Conservation (phyloP, 768 basidiomycete species). For the Cystobasidium ongulense region DNA sequence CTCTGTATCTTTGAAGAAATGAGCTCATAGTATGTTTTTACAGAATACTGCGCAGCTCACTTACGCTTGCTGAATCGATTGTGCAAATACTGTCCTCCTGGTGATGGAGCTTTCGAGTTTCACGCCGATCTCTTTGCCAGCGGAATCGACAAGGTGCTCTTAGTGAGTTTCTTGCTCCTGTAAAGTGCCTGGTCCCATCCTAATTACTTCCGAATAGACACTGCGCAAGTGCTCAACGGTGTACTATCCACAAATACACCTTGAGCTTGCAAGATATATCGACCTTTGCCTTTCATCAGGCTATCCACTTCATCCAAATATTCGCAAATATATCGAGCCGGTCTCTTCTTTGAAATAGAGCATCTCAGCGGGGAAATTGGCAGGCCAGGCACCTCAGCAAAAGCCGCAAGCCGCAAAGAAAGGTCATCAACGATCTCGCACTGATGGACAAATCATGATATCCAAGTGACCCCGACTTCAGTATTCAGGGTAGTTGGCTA, state of each 20-base stretch:
- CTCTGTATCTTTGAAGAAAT: neutral
- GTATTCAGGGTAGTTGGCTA: neutral
- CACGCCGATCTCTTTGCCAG: conserved; percentile 81
- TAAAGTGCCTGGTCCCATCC: neutral
- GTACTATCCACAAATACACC: conserved; percentile 89
- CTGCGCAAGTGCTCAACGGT: conserved; percentile 87
- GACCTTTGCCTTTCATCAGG: conserved; percentile 12
- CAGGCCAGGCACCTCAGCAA: neutral
- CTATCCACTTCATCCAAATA: conserved; percentile 22
- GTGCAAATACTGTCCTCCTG: conserved; percentile 59
- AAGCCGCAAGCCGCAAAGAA: neutral
- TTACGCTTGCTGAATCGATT: conserved; percentile 77
- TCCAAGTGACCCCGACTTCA: neutral
- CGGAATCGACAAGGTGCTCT: conserved; percentile 79
- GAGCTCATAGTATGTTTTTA: conserved; percentile 47
- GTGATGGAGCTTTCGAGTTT: conserved; percentile 66
- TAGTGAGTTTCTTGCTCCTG: conserved; percentile 54
- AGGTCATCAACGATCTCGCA: conserved; percentile 8
- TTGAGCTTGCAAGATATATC: conserved; percentile 85
- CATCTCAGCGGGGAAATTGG: neutral
- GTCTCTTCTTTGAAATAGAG: neutral
- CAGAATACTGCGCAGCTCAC: conserved; percentile 56
- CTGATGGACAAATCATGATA: neutral
- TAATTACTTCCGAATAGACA: conserved; percentile 54
- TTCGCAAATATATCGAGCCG: conserved; percentile 5